Percentiles rank a stretch among this genome's conserved stretches.
phyloP scores from a whole-genome alignment of 202 grass and related monocot genomes.

The Musa balbisiana region DNA sequence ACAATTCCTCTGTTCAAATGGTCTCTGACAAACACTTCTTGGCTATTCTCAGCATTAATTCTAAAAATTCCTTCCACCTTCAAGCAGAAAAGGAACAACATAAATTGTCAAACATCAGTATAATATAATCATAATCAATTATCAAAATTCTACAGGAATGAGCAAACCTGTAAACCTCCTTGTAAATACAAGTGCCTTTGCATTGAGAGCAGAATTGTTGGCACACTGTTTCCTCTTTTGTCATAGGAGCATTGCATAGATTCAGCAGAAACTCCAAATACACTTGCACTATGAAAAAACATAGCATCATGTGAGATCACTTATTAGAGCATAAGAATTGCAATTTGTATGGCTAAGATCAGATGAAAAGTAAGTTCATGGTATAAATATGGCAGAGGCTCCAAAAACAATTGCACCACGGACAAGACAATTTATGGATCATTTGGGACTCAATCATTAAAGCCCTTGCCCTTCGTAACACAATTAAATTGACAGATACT shows the following conservation, averaged over 20 bases:
- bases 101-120: conserved; percentile 8
- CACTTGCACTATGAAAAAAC: conserved; percentile 50
- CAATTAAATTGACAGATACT: no score
- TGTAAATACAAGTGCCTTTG: conserved; percentile 74
- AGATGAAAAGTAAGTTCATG: conserved; percentile 36
- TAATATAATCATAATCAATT: not conserved
- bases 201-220: conserved; percentile 76
- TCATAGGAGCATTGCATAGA: conserved; percentile 95
- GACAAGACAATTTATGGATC: not conserved
- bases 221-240: conserved; percentile 87
- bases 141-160: not conserved
- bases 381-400: conserved; percentile 73
- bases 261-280: conserved; percentile 91
- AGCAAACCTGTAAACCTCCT: conserved; percentile 71
- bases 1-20: conserved; percentile 76
- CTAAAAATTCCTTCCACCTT: conserved; percentile 97
- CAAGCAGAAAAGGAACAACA: conserved; percentile 26
- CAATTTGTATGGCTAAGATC: not conserved
- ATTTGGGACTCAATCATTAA: no score
- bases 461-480: no score
- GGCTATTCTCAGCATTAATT: conserved; percentile 90
- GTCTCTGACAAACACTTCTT: conserved; percentile 71
- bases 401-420: conserved; percentile 78
- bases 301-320: not conserved
- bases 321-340: not conserved